Conservation (phyloP, 1,139 yeast species). For the Scheffersomyces parashehatae region DNA sequence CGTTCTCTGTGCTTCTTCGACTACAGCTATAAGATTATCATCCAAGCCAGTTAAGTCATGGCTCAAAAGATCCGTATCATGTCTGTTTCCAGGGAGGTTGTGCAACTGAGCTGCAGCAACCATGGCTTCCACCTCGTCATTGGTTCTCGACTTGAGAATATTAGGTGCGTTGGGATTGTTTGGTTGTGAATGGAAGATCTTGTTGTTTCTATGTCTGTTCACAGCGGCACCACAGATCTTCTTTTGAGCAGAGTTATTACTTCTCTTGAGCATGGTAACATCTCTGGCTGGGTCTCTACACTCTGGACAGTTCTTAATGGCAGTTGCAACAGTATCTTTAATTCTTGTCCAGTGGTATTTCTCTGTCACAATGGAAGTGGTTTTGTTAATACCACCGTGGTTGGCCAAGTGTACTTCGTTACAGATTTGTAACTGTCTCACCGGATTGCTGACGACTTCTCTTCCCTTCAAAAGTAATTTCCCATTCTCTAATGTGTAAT, state of each 20-base stretch:
- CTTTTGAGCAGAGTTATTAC: slow-evolving; percentile 17
- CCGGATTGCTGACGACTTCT: slow-evolving; percentile 79
- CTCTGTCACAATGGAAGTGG: slow-evolving; percentile 76
- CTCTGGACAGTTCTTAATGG: slow-evolving; percentile 72
- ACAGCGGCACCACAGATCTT: slow-evolving; percentile 12
- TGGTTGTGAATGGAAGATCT: slow-evolving; percentile 5
- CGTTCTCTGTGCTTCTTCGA: slow-evolving; percentile 59
- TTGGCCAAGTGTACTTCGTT: slow-evolving; percentile 65
- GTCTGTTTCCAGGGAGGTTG: slow-evolving; percentile 29
- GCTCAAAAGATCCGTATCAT: slow-evolving; percentile 29
- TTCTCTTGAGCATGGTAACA: slow-evolving; percentile 29
- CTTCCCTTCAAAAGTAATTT: slow-evolving; percentile 74
- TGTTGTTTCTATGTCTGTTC: slow-evolving; percentile 18
- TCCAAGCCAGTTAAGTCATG: slow-evolving; percentile 48
- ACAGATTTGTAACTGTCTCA: slow-evolving; percentile 72
- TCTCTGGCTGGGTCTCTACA: slow-evolving; percentile 56
- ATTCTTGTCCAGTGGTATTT: slow-evolving; percentile 90
- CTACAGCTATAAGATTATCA: slow-evolving; percentile 64
- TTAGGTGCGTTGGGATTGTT: slow-evolving; percentile 20
- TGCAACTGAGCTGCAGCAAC: slow-evolving; percentile 38
- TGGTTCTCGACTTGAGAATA: slow-evolving; percentile 21
- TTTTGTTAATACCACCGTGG: slow-evolving; percentile 90
- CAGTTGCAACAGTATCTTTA: slow-evolving; percentile 82
- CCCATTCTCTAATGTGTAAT: slow-evolving; percentile 70
- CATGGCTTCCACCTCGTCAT: slow-evolving; percentile 37